Evolutionary conservation across 169 alveolate species (phyloP), one percentile per base, ranked within the genome.

Genomic region (Babesia divergens): DNA sequence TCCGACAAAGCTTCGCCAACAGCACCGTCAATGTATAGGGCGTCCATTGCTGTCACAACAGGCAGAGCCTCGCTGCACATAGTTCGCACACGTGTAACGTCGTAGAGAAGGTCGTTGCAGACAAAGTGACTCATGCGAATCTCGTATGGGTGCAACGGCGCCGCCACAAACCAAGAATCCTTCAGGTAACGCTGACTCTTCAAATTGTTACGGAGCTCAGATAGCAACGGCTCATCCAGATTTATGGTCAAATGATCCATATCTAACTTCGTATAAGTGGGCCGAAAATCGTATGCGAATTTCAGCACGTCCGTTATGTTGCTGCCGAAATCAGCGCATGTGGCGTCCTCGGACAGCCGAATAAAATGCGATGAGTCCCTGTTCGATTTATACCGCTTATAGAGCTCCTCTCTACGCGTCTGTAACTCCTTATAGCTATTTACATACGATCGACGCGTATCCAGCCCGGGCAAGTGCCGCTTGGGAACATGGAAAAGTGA

Each of bases 1-100:
- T 80, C 88, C n/a, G 84, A 56, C 66, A 80, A 34, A 8, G 84
- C 84, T 66, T 80, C 88, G 5, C 88, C 88, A 26, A 38, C 51
- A 9, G 84, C 74, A 11, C 83, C 64, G 28, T 66, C 69, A 18
- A 46, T 32, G 37, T 29, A 51, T n/a, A 80, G 38, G 28, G 43
- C 32, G 14, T 80, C 88, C 65, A 40, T 49, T 20, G 46, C 58
- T 3, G 88, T 80, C 28, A 56, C 55, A 4, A 70, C 44, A 8
- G 83, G 83, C 14, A 65, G 18, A 11, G 37, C 37, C 20, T 38
- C 64, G 58, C 79, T 34, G 32, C 75, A 64, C n/a, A 24, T 20
- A 18, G 84, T 35, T 14, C 70, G 65, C 24, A 70, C 37, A n/a
- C 50, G 55, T 22, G 43, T 70, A 7, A 68, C 65, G 50, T 80